Conservation (phyloP, 371 early-diverging fungal species). For the Mortierella sp. region DNA sequence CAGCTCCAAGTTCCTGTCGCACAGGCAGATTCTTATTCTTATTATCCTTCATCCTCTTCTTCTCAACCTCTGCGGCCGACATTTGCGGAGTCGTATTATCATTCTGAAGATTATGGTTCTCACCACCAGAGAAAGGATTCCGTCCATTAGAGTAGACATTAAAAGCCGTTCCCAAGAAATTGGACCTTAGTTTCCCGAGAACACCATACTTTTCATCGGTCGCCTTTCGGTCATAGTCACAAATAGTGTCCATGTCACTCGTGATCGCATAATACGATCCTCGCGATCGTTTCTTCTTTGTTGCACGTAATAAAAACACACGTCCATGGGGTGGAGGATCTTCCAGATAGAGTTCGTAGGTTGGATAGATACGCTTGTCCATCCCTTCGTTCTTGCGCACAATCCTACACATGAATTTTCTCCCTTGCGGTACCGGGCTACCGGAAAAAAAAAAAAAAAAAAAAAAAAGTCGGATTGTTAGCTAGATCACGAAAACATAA, state of each 20-base stretch:
- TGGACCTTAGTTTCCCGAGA: constrained; percentile 65
- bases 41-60: constrained; percentile 35
- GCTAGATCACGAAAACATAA: too few species aligned
- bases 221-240: constrained; percentile 20
- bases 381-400: constrained; percentile 76
- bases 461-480: not conserved
- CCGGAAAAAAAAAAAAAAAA: not conserved
- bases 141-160: constrained; percentile 78
- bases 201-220: constrained; percentile 32
- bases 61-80: constrained; percentile 6
- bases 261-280: constrained; percentile 82
- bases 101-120: not conserved
- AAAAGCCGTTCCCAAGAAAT: constrained; percentile 91
- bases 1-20: constrained; percentile 82
- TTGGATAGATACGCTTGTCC: constrained; percentile 74
- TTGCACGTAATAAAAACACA: constrained; percentile 73
- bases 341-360: constrained; percentile 81
- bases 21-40: constrained; percentile 58
- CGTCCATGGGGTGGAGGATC: constrained; percentile 51
- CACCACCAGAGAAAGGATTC: constrained; percentile 60
- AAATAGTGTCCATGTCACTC: constrained; percentile 54
- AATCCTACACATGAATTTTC: constrained; percentile 81
- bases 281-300: constrained; percentile 76
- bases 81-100: not conserved
- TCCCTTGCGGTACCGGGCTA: constrained; percentile 81